Conservation (phyloP, 352 stramenopile species). For the Albugo candida region DNA sequence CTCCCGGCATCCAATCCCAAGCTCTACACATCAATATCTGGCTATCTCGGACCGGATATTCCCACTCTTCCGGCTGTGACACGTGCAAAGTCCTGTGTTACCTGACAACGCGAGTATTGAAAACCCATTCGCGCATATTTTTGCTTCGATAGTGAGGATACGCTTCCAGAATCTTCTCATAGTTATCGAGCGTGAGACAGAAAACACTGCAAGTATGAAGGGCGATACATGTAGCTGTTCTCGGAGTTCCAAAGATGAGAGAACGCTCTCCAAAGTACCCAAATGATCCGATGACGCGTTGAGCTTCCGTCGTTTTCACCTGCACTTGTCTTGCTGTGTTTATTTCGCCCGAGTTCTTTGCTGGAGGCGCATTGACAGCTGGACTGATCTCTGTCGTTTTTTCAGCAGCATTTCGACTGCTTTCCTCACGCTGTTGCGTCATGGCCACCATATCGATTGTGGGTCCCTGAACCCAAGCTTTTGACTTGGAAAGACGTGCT, state of each 20-base stretch:
- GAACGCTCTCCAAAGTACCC: slow-evolving; percentile 30
- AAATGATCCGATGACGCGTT: slow-evolving; percentile 5
- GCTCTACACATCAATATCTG: too few species aligned
- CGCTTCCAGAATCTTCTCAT: slow-evolving; percentile 20
- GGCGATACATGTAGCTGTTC: slow-evolving; percentile 21
- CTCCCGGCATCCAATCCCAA: too few species aligned
- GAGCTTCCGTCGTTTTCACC: slow-evolving; percentile 12
- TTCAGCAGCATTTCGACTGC: slow-evolving; percentile 10
- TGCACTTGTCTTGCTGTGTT: slow-evolving; percentile 11
- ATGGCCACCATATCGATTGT: too few species aligned
- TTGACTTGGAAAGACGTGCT: too few species aligned
- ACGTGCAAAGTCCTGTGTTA: too few species aligned
- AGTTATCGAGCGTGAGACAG: slow-evolving; percentile 22
- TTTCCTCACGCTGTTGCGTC: slow-evolving; percentile 17
- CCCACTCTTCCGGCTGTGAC: too few species aligned
- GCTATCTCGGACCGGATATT: too few species aligned
- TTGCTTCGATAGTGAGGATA: slow-evolving; percentile 28
- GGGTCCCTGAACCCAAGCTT: background rate
- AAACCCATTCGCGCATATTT: slow-evolving; percentile 27
- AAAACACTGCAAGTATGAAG: slow-evolving; percentile 21
- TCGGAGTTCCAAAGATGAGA: slow-evolving; percentile 20
- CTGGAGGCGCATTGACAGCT: background rate
- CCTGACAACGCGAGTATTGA: slow-evolving; percentile 1
- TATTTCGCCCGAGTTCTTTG: background rate
- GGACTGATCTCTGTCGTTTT: background rate